These are phyloP conservation scores for Podospora comata DNA, from an alignment of 495 filamentous ascomycete genomes.

Conservation along the genomic window DNA sequence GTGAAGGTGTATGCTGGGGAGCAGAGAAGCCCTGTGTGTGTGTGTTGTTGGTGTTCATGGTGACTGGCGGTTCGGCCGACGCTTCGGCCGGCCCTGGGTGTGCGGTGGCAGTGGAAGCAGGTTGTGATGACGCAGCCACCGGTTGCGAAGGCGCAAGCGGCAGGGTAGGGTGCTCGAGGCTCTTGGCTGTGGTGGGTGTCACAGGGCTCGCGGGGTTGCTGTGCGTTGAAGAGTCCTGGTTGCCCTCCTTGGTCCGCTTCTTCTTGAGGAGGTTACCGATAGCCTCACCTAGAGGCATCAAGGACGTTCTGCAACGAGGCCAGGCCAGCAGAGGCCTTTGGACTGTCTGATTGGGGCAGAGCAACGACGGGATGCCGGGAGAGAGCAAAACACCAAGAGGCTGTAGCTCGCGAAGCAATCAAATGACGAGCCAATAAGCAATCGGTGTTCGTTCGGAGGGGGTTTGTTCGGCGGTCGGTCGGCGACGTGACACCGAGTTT, in stretches of 20 bases:
- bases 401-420: slow-evolving; percentile 27
- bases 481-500: slow-evolving; percentile 7
- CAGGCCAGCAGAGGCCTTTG: slow-evolving; percentile 21
- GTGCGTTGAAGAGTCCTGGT: slow-evolving; percentile 54
- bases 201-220: slow-evolving; percentile 61
- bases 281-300: slow-evolving; percentile 56
- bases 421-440: slow-evolving; percentile 31
- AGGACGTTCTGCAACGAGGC: slow-evolving; percentile 23
- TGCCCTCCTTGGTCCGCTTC: slow-evolving; percentile 83
- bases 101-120: slow-evolving; percentile 20
- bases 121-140: slow-evolving; percentile 18
- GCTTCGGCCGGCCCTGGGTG: slow-evolving; percentile 31
- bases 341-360: slow-evolving; percentile 27
- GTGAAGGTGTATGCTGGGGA: slow-evolving; percentile 31
- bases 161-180: slow-evolving; percentile 40
- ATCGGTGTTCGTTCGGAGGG: slow-evolving; percentile 16
- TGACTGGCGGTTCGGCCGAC: slow-evolving; percentile 36
- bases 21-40: neutral
- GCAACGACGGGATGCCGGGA: slow-evolving; percentile 13
- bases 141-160: slow-evolving; percentile 21
- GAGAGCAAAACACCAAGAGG: slow-evolving; percentile 6
- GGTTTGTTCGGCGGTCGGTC: slow-evolving; percentile 11
- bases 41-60: slow-evolving; percentile 26
- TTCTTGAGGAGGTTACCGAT: slow-evolving; percentile 86
- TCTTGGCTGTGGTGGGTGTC: slow-evolving; percentile 47